Percentiles rank a stretch among this genome's conserved stretches.
Conservation (phyloP, 352 stramenopile species). For the Phytopythium ostracodes region DNA sequence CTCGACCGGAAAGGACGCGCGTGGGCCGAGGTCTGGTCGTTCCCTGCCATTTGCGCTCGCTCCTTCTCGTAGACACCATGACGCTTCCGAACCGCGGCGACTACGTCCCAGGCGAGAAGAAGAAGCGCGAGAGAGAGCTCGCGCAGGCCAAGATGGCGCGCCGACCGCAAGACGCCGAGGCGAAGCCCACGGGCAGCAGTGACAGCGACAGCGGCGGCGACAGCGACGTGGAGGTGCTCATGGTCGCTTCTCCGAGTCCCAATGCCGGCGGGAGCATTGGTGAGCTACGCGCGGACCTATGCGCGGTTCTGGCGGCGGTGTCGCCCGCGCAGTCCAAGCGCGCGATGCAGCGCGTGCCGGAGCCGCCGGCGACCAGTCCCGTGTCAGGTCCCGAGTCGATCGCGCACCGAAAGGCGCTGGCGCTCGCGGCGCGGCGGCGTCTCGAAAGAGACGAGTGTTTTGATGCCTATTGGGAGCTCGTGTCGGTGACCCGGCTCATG, state of each 20-base stretch:
- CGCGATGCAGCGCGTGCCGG: background rate
- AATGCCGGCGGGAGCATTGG: background rate
- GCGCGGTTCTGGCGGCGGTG: background rate
- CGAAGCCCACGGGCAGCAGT: background rate
- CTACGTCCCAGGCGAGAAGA: constrained; percentile 47
- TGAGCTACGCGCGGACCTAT: background rate
- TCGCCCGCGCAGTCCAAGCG: background rate
- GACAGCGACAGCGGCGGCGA: background rate
- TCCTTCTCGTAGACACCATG: constrained; percentile 22
- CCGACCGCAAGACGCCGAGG: background rate
- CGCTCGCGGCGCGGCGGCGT: constrained; percentile 1
- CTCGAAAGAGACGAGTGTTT: constrained; percentile 31
- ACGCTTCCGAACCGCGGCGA: constrained; percentile 55
- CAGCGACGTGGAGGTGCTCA: background rate
- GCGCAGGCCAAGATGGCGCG: constrained; percentile 5
- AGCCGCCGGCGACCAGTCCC: background rate
- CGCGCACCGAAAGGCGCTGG: constrained; percentile 9
- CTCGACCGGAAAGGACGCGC: background rate
- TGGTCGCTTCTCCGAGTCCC: too few relatives aligned
- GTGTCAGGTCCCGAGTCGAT: constrained; percentile 2
- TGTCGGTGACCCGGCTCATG: background rate
- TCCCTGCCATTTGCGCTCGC: constrained; percentile 12
- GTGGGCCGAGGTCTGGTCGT: background rate
- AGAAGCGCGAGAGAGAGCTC: constrained; percentile 28
- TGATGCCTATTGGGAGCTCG: background rate